A percentile compares a stretch with the other conserved stretches of the same genome.
Evolutionary conservation across 2,329 filamentous ascomycete genomes (phyloP).

Genomic region (Lasiodiplodia citricola): DNA sequence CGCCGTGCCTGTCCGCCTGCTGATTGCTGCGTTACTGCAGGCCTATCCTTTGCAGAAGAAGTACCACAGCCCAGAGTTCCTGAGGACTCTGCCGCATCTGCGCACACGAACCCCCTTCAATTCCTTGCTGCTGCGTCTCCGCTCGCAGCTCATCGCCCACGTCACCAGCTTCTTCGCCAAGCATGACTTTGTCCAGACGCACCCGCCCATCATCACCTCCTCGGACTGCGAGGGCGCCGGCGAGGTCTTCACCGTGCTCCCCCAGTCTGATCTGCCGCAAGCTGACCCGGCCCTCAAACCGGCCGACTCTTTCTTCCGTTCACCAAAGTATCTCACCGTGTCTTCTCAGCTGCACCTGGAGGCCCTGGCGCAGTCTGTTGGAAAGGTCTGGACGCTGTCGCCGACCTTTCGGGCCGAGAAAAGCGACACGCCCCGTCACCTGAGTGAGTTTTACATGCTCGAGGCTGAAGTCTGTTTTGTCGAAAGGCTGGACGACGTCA

Average conservation of each 20-base stretch:
- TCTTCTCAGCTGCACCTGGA: conserved; percentile 95
- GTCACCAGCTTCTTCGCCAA: conserved; percentile 76
- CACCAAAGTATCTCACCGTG: conserved; percentile 93
- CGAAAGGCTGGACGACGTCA: conserved; percentile 71
- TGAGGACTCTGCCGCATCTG: conserved; percentile 87
- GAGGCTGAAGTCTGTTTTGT: conserved; percentile 88
- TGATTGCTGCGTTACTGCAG: conserved; percentile 51
- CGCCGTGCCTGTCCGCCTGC: conserved; percentile 32
- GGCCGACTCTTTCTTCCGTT: conserved; percentile 72
- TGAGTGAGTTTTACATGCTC: conserved; percentile 99
- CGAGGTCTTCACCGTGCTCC: conserved; percentile 79
- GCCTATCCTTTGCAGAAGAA: conserved; percentile 96
- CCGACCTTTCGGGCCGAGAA: conserved; percentile 93
- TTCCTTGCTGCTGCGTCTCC: conserved; percentile 77
- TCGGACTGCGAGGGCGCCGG: conserved; percentile 97
- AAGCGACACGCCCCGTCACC: conserved; percentile 89
- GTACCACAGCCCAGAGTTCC: conserved; percentile 86
- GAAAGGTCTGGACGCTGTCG: conserved; percentile 91
- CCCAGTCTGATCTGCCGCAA: conserved; percentile 35
- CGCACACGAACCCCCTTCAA: conserved; percentile 82
- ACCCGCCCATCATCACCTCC: conserved; percentile 93
- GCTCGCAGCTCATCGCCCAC: conserved; percentile 77
- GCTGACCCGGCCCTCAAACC: conserved; percentile 25
- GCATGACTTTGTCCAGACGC: conserved; percentile 77
- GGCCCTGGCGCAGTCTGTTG: conserved; percentile 84